Base-by-base conservation (phyloP, 2,329 filamentous ascomycete genomes). In the Exophiala calicioides region DNA sequence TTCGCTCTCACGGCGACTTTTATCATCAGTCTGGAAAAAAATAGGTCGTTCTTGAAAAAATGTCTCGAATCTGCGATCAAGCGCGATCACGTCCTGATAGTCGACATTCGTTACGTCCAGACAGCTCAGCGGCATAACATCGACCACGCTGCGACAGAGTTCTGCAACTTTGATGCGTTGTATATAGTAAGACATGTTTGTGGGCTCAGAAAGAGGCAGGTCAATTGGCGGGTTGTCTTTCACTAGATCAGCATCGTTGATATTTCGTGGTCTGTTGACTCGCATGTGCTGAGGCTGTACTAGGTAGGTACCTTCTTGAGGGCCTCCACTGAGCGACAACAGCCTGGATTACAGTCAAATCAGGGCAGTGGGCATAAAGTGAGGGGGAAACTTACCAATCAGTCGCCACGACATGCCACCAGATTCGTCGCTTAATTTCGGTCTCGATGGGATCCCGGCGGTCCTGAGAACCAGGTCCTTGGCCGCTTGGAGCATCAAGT, bases 181-280 rank as follows among this genome's bases (percentile, higher is more conserved):
- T 4, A 74, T 57, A 18, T 67, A 69, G 46, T 73, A 76, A 5
- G 70, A 69, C 68, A 73, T 74, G 9, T 60, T 58, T 0, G 72
- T 75, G 6, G 71, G 69, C 10, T 65, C 60, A 2, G 62, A 60
- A 0, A 63, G 39, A 1, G 70, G 64, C 13, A 54, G 48, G 4
- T 60, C 53, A 4, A 60, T 55, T 3, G 44, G 37, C 16, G 53
- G 31, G n/a, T 31, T 36, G 4, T 44, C 44, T 9, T 41, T 20
- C 4, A 49, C 36, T 2, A 75, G 60, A 4, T 68, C 63, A 2
- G 62, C 59, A 34, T 74, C 70, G 18, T 70, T 64, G 9, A 74
- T 57, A 39, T 76, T 74, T 2, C 65, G 58, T 1, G 71, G 72
- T 20, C 60, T 52, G 1, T 66, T 61, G 20, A 73, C 67, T 5